A percentile compares a stretch with the other conserved stretches of the same genome.
Evolutionary conservation across 2,329 filamentous ascomycete genomes (phyloP).

Genomic region (Cladophialophora immunda): DNA sequence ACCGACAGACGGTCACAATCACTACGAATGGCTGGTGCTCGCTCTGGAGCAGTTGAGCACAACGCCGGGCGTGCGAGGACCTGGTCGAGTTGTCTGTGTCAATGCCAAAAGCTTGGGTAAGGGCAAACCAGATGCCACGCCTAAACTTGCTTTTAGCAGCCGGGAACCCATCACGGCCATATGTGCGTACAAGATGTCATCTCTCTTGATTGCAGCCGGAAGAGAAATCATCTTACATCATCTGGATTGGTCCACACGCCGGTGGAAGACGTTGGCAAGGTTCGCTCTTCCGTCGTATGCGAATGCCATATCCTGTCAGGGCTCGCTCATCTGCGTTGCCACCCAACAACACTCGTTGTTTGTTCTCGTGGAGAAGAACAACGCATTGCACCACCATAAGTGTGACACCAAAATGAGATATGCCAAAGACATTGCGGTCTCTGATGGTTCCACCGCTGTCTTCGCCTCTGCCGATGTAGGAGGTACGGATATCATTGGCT

Average conservation of each 20-base stretch:
- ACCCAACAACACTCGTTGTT: constrained; percentile 63
- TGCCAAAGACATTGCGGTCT: constrained; percentile 31
- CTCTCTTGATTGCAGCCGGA: constrained; percentile 57
- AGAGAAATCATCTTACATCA: constrained; percentile 54
- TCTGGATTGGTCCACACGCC: constrained; percentile 51
- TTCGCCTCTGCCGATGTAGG: constrained; percentile 27
- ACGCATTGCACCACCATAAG: constrained; percentile 46
- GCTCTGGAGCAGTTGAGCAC: constrained; percentile 31
- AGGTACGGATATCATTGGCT: constrained; percentile 32
- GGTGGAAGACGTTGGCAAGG: constrained; percentile 52
- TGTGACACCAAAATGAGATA: constrained; percentile 43
- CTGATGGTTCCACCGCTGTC: constrained; percentile 28
- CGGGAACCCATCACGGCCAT: constrained; percentile 34
- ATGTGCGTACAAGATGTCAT: constrained; percentile 52
- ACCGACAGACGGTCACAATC: constrained; percentile 32
- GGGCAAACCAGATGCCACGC: constrained; percentile 20
- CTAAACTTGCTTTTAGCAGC: constrained; percentile 28
- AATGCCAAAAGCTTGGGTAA: constrained; percentile 36
- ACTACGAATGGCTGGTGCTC: constrained; percentile 40
- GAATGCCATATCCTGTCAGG: constrained; percentile 58
- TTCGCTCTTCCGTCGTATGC: constrained; percentile 58
- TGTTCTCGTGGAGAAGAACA: constrained; percentile 45
- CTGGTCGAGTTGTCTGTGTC: constrained; percentile 33
- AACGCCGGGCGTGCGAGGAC: constrained; percentile 6
- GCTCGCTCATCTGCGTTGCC: constrained; percentile 61